Base-by-base conservation (phyloP, 2,329 filamentous ascomycete species). In the Sporothrix protearum region DNA sequence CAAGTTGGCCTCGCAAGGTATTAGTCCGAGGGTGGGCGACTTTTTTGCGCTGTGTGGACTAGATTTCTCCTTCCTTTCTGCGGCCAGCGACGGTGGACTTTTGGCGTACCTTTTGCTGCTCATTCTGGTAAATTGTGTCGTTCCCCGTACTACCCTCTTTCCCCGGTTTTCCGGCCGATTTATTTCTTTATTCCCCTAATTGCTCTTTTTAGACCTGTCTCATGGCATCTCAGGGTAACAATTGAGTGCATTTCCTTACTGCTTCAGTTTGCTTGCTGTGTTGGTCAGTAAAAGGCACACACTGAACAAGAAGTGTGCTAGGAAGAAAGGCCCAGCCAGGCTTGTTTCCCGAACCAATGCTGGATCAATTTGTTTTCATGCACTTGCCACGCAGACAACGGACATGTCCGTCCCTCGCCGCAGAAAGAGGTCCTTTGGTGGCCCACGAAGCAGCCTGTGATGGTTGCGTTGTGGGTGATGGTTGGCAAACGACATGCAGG, bases 11-110 rank as follows among this genome's bases (percentile, higher is more conserved):
- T 77, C 76, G 76, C 72, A 67, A 72, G 59, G 74, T 71, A 77
- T 75, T 77, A 75, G 73, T 75, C 76, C 76, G 76, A 75, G 66
- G 51, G 71, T 72, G 73, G 67, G 53, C 22, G 33, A n/a, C 53
- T 64, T 53, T 42, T 42, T n/a, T 22, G 57, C 33, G 8, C 57
- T 39, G 57, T 39, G 49, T 68, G 67, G 68, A 19, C 30, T 66
- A 45, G 59, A 45, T 71, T 71, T 67, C 36, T 71, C 51, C 49
- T 64, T 51, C n/a, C 19, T n/a, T 57, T 53, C 47, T 63, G 30
- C 45, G 33, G 30, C 45, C 30, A 61, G 49, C 68, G 63, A 57
- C 59, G 51, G 49, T 66, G 16, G 19, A 57, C 22, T 61, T 57
- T 70, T 63, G 63, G 68, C 55, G 36, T 67, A 22, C 22, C 22